Base-by-base conservation (phyloP, 2,329 filamentous ascomycete species). In the Pseudogymnoascus sp. region DNA sequence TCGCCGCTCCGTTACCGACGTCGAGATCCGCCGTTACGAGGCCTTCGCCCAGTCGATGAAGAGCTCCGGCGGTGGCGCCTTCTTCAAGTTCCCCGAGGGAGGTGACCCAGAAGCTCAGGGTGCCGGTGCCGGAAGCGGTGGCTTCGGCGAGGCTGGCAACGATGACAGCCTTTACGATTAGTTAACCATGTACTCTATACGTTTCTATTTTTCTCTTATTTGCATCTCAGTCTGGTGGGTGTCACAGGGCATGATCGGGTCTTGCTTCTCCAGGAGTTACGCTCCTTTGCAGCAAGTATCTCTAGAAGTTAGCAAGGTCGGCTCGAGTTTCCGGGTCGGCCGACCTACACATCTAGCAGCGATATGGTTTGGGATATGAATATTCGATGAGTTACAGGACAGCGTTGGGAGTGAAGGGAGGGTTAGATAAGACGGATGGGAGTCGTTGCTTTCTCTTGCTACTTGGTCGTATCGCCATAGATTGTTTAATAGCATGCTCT, bases 31-130 rank as follows among this genome's bases (percentile, higher is more conserved):
- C 74, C 89, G 93, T 66, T 99, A 99, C 80, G 95, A 99, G 83
- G 93, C 95, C 3, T 99, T 99, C 73, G 90, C 93, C 42, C 93
- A 97, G 81, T 93, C 93, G 77, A 96, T 99, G 92, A 99, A 99
- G 90, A 96, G 96, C 76, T 88, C 91, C 65, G 93, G 92, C 61
- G 93, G 93, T 40, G 93, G 93, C 73, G 92, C 91, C 71, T 97
- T 95, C 85, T 99, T 99, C 90, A 93, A 96, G 78, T 99, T 99
- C 87, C 93, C 90, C 34, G 76, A 77, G 66, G 79, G 84, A 12
- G 85, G 86, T 63, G 83, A 84, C 69, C 79, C 78, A 61, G 81
- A 90, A 83, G 83, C 89, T 82, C 86, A 84, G 79, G 76, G 89
- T 84, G 82, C 85, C 76, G 72, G 78, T 71, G 75, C 80, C 77